Base-by-base conservation (phyloP, 2,329 filamentous ascomycete species). In the Aspergillus piperis region DNA sequence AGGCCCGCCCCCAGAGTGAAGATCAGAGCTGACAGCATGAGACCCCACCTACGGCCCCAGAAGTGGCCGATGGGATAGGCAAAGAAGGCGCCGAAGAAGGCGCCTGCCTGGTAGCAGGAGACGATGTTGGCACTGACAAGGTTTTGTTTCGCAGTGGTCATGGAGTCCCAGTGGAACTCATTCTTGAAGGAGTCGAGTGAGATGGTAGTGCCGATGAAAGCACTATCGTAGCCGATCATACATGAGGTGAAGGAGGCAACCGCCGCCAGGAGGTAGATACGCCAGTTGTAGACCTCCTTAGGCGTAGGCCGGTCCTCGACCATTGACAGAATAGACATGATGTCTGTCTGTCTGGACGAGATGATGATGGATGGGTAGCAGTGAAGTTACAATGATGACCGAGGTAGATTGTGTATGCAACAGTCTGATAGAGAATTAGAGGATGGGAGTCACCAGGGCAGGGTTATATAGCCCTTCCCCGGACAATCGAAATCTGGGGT, bases 21-120 rank as follows among this genome's bases (percentile, higher is more conserved):
- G 64, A 93, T 66, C 36, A 83, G 57, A 2, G 82, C 77, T 71
- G 88, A 89, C 50, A 86, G 64, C 64, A 87, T 78, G 2, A 93
- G 80, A 21, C 86, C 88, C 71, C 81, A 84, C 68, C 85, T 85
- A 21, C 90, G 84, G 27, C 90, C 90, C 63, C 88, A 78, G 71
- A 84, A 90, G 78, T 89, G 87, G 30, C 84, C 86, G 36, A 85
- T 83, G 8, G 80, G 82, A 66, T 90, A 92, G 59, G 87, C 89
- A 61, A 84, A 83, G 42, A 92, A 77, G n/a, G 88, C 86, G 54
- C 91, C 91, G 67, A 94, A 93, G 79, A 95, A 93, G 61, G 90
- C 90, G 61, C 90, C 90, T 8, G 90, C 91, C 75, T 94, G 91
- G 78, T 91, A 93, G 57, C 89, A 85, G 25, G 88, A 92, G 54